phyloP scores from a whole-genome alignment of 2,329 filamentous ascomycete species.

The Arachnomyces sp. region DNA sequence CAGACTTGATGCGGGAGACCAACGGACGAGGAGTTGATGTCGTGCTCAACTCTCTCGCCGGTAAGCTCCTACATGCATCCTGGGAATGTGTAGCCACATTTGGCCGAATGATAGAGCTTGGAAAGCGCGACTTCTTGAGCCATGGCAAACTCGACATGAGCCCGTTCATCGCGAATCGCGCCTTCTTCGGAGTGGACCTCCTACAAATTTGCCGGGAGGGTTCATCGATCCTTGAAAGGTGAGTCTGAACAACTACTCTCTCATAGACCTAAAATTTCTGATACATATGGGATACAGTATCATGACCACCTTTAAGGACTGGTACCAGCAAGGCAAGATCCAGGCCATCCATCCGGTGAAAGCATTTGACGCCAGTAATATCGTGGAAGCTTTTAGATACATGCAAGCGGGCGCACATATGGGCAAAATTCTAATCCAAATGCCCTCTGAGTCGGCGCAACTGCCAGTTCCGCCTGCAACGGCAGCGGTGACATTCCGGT shows the following conservation, averaged over 20 bases:
- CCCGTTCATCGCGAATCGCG: conserved; percentile 30
- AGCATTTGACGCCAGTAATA: not conserved
- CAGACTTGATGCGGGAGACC: conserved; percentile 4
- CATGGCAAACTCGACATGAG: conserved; percentile 33
- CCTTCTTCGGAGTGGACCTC: conserved; percentile 17
- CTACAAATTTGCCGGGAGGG: not conserved
- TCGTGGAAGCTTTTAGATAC: not conserved
- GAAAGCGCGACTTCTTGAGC: conserved; percentile 33
- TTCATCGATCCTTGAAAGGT: not conserved
- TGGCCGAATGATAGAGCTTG: conserved; percentile 40
- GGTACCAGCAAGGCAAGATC: not conserved
- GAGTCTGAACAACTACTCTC: too few species aligned
- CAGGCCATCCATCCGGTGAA: not conserved
- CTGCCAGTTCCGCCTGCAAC: not conserved
- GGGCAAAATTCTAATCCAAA: conserved; percentile 1
- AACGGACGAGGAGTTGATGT: conserved; percentile 11
- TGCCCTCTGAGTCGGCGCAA: not conserved
- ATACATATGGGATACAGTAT: too few species aligned
- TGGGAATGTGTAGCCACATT: conserved; percentile 18
- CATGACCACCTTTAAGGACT: too few species aligned
- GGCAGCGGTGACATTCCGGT: conserved; percentile 5
- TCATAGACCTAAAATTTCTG: too few species aligned
- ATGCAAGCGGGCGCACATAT: conserved; percentile 1
- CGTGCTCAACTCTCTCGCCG: conserved; percentile 10
- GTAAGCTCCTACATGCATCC: conserved; percentile 7